Conservation (phyloP, 805 yeast species). For the Pichia deserticola region DNA sequence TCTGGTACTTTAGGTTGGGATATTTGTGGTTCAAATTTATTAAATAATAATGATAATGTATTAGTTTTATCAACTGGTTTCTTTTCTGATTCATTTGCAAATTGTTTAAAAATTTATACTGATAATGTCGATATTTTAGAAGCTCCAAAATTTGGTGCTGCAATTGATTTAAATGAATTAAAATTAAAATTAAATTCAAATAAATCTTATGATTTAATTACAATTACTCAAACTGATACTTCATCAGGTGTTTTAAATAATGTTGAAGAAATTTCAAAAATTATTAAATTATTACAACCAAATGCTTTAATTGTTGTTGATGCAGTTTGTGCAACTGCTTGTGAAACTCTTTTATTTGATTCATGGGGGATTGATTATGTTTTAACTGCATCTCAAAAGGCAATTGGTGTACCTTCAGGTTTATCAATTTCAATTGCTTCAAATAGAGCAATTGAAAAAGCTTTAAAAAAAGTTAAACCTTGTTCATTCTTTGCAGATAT, state of each 20-base stretch:
- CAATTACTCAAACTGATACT: slow-evolving; percentile 94
- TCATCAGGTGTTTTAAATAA: slow-evolving; percentile 88
- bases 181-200: slow-evolving; percentile 42
- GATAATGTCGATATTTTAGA: slow-evolving; percentile 67
- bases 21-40: slow-evolving; percentile 69
- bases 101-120: slow-evolving; percentile 63
- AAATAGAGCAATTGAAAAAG: slow-evolving; percentile 61
- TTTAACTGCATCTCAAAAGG: slow-evolving; percentile 92
- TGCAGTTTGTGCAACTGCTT: slow-evolving; percentile 92
- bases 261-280: slow-evolving; percentile 51
- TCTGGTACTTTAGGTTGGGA: slow-evolving; percentile 98
- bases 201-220: slow-evolving; percentile 51
- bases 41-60: slow-evolving; percentile 58
- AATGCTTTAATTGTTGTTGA: slow-evolving; percentile 81
- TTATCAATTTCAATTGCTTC: slow-evolving; percentile 71
- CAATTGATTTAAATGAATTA: slow-evolving; percentile 49
- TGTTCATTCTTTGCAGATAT: slow-evolving; percentile 62
- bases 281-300: slow-evolving; percentile 64
- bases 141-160: slow-evolving; percentile 62
- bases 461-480: slow-evolving; percentile 40
- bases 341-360: slow-evolving; percentile 79
- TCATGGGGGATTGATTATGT: slow-evolving; percentile 86
- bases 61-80: slow-evolving; percentile 86
- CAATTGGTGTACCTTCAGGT: slow-evolving; percentile 92
- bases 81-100: slow-evolving; percentile 78